phyloP scores from a whole-genome alignment of 129 eudicot species.

The Pulicaria dysenterica region DNA sequence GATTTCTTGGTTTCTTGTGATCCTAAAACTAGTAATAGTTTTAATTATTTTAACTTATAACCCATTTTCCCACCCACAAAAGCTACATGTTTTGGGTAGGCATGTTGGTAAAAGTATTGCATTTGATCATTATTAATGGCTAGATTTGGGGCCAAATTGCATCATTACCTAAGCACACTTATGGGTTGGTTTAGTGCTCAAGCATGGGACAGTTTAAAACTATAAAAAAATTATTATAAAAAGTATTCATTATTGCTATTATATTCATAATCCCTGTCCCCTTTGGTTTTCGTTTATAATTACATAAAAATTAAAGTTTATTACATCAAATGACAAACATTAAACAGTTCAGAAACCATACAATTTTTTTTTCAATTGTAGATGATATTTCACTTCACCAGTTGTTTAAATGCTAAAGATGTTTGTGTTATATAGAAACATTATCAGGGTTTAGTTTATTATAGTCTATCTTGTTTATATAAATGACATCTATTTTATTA shows the following conservation, averaged over 20 bases:
- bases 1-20: slow-evolving; percentile 36
- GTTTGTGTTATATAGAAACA: no score
- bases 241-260: slow-evolving; percentile 11
- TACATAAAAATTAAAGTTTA: neutral
- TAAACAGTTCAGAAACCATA: no score
- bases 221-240: neutral
- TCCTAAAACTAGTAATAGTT: slow-evolving; percentile 25
- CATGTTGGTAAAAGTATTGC: slow-evolving; percentile 37
- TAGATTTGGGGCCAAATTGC: slow-evolving; percentile 29
- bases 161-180: slow-evolving; percentile 43
- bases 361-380: no score
- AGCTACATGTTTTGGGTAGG: slow-evolving; percentile 26
- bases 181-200: slow-evolving; percentile 41
- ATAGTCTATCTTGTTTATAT: no score
- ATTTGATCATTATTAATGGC: slow-evolving; percentile 37
- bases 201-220: slow-evolving; percentile 26
- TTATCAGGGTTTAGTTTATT: no score
- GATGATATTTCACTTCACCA: no score
- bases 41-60: slow-evolving; percentile 26
- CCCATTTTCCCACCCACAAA: slow-evolving; percentile 31
- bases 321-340: neutral
- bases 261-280: slow-evolving; percentile 14
- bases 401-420: no score
- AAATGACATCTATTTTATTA: no score
- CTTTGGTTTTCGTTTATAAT: neutral